Percentiles rank a stretch among this genome's conserved stretches.
Conservation (phyloP, 176 grass and related monocot species). For the Rhynchospora tenuis region DNA sequence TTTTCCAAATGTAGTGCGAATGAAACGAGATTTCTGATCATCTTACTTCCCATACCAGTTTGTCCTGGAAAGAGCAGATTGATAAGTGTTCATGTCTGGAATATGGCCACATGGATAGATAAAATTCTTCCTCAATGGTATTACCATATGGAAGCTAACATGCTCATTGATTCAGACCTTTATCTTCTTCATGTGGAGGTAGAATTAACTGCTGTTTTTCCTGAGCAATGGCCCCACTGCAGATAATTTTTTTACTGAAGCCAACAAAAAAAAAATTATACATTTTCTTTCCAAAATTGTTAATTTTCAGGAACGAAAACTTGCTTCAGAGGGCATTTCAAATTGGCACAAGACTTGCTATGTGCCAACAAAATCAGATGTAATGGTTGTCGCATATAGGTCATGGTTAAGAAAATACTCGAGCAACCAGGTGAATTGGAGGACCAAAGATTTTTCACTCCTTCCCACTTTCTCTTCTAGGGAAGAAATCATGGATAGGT, state of each 20-base stretch:
- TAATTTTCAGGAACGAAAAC: slow-evolving; percentile 44
- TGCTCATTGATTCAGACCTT: slow-evolving; percentile 66
- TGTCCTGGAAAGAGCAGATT: slow-evolving; percentile 55
- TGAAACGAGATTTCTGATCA: neutral
- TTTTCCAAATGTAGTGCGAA: neutral
- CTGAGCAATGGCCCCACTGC: too few relatives aligned
- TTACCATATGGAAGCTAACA: slow-evolving; percentile 33
- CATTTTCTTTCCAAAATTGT: neutral
- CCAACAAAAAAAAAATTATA: neutral
- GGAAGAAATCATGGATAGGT: slow-evolving; percentile 68
- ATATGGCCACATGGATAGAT: slow-evolving; percentile 30
- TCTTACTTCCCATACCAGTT: slow-evolving; percentile 66
- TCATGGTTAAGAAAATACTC: slow-evolving; percentile 75
- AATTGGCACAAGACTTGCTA: slow-evolving; percentile 66
- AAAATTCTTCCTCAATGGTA: slow-evolving; percentile 48
- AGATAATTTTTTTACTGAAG: too few relatives aligned
- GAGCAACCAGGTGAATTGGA: slow-evolving; percentile 43
- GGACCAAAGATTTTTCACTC: neutral
- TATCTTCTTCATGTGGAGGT: slow-evolving; percentile 81
- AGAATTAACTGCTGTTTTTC: too few relatives aligned
- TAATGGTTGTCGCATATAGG: slow-evolving; percentile 59
- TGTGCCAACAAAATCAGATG: slow-evolving; percentile 63
- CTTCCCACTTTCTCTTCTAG: slow-evolving; percentile 44
- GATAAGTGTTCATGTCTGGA: slow-evolving; percentile 39
- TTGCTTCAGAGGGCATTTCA: slow-evolving; percentile 27